Evolutionary conservation across 2,329 filamentous ascomycete species (phyloP).

Genomic region (Cyphellophora attinorum): DNA sequence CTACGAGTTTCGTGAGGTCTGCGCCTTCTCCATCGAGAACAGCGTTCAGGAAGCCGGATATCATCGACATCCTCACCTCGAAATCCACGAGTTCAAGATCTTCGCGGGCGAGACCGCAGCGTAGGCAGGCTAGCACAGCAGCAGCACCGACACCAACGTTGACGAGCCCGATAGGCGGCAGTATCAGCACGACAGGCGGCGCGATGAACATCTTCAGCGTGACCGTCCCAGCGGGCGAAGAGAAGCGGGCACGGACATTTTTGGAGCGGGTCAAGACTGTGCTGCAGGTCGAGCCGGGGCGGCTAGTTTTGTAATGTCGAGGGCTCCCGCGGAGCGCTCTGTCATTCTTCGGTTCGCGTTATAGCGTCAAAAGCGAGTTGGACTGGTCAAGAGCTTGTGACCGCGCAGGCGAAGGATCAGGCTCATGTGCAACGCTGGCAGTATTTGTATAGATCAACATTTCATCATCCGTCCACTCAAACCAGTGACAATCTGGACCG

Average conservation of each 20-base stretch:
- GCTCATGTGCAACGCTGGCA: too few species aligned
- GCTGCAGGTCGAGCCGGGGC: conserved; percentile 69
- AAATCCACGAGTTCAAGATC: conserved; percentile 27
- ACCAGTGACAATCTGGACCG: too few species aligned
- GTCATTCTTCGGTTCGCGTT: too few species aligned
- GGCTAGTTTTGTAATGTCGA: conserved; percentile 53
- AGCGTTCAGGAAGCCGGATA: conserved; percentile 52
- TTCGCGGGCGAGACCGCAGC: too few species aligned
- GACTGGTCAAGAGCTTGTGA: too few species aligned
- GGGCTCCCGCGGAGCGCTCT: too few species aligned
- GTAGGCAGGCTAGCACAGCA: too few species aligned
- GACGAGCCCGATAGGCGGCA: conserved; percentile 13
- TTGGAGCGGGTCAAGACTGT: conserved; percentile 77
- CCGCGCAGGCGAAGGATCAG: too few species aligned
- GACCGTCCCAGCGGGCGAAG: conserved; percentile 67
- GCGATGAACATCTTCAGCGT: conserved; percentile 73
- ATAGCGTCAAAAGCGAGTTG: too few species aligned
- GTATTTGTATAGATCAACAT: too few species aligned
- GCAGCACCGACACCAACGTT: background rate
- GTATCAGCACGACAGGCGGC: conserved; percentile 36
- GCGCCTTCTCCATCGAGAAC: conserved; percentile 2
- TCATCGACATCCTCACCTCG: conserved; percentile 70
- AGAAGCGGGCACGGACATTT: conserved; percentile 71
- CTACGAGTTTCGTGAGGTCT: conserved; percentile 7
- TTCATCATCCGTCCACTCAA: too few species aligned